Conservation (phyloP, 2,329 filamentous ascomycete species). For the Penicillium psychrosexuale region DNA sequence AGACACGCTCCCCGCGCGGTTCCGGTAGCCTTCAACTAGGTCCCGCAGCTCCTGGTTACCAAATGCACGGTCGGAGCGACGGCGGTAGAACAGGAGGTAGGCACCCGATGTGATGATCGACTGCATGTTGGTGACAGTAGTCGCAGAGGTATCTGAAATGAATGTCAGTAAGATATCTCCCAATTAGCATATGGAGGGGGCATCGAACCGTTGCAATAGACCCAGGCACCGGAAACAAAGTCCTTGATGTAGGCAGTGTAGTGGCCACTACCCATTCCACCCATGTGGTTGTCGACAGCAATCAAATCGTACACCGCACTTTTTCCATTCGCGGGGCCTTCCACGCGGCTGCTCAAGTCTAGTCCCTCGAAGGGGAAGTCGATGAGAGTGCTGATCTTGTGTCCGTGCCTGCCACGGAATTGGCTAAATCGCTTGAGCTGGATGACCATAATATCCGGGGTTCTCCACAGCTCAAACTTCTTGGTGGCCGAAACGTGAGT, state of each 20-base stretch:
- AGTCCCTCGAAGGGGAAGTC: conserved; percentile 88
- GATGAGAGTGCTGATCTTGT: conserved; percentile 82
- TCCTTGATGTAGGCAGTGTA: conserved; percentile 95
- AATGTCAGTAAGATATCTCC: conserved; percentile 40
- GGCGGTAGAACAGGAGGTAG: conserved; percentile 93
- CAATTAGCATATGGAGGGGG: not conserved
- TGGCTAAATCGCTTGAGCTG: conserved; percentile 93
- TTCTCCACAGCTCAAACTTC: conserved; percentile 96
- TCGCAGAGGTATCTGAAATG: conserved; percentile 63
- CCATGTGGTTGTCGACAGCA: conserved; percentile 93
- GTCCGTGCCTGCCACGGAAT: conserved; percentile 67
- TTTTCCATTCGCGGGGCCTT: conserved; percentile 76
- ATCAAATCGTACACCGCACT: conserved; percentile 87
- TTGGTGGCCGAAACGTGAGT: conserved; percentile 89
- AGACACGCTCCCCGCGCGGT: conserved; percentile 47
- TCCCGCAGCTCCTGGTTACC: conserved; percentile 73
- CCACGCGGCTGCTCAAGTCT: conserved; percentile 75
- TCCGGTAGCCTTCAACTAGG: conserved; percentile 63
- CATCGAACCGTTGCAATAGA: conserved; percentile 86
- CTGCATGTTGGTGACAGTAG: conserved; percentile 62
- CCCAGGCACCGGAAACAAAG: conserved; percentile 85
- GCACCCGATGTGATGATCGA: conserved; percentile 71
- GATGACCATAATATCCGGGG: conserved; percentile 89
- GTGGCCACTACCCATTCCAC: conserved; percentile 88
- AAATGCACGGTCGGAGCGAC: conserved; percentile 71